Base-by-base conservation (phyloP, 148 eudicot genomes). In the Fagopyrum tataricum region DNA sequence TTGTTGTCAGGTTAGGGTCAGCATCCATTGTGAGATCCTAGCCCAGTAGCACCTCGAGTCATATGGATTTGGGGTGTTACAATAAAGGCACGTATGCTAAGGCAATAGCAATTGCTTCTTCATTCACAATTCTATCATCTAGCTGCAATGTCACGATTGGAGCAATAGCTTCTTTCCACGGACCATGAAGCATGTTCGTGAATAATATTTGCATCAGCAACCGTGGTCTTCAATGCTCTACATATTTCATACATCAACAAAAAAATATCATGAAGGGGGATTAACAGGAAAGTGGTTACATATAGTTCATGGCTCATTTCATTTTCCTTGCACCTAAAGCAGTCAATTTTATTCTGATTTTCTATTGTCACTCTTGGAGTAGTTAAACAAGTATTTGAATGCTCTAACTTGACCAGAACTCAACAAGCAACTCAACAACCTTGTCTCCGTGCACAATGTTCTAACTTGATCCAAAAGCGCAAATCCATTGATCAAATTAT, bases 141-240 rank as follows among this genome's bases (percentile, higher is more conserved):
- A 91, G 86, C 68, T 84, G 89, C 90, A 94, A 85, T 73, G 87
- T 86, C 79, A 94, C 87, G 62, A 82, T 77, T 59, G 97, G 88
- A 78, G 98, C 86, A 81, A 82, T 89, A 21, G 98, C 98, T 84
- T 94, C 98, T 84, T 87, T 91, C 98, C 97, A 94, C 2, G 98
- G 98, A 74, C 97, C 98, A 80, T 94, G 92, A 80, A 94, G 97
- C 98, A 94, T 94, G 81, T 94, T 94, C 86, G 97, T 94, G 80
- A 66, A 31, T 69, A 74, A 17, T 55, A 74, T 1, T 70, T 64
- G 62, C 69, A 48, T 17, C 48, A 44, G 48, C 48, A 44, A 44
- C 48, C 7, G 11, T 44, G 48, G 48, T 44, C 48, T 44, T 44
- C 48, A 44, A 44, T n/a, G n/a, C n/a, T n/a, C n/a, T n/a, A n/a